These are phyloP conservation scores for Haplosporangium gracile DNA, from an alignment of 192 early-diverging fungal species.

Conservation along the genomic window DNA sequence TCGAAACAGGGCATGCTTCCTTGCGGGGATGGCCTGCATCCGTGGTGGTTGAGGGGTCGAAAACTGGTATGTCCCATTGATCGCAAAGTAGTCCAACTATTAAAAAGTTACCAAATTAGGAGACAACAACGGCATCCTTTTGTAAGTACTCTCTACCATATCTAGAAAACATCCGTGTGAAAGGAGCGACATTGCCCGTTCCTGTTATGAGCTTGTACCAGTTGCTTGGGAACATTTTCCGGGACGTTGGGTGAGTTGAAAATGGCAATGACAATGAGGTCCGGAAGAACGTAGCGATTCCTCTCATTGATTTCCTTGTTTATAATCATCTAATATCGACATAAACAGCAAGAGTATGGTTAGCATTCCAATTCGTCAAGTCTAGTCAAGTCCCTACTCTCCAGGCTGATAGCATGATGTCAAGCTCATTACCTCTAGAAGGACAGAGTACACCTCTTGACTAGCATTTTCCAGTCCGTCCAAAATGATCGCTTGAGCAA, in stretches of 20 bases:
- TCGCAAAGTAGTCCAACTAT: constrained; percentile 55
- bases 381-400: not conserved
- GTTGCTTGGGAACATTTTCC: constrained; percentile 56
- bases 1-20: constrained; percentile 42
- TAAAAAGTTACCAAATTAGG: not conserved
- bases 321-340: constrained; percentile 43
- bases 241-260: constrained; percentile 38
- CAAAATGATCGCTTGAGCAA: constrained; percentile 59
- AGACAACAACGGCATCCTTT: not conserved
- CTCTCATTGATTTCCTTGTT: constrained; percentile 54
- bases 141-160: not conserved
- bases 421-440: constrained; percentile 49
- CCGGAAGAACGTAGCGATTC: constrained; percentile 49
- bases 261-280: constrained; percentile 53
- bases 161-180: not conserved
- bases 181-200: not conserved
- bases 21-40: constrained; percentile 26
- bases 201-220: constrained; percentile 30
- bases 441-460: constrained; percentile 44
- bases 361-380: not conserved
- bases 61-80: constrained; percentile 38
- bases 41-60: constrained; percentile 30
- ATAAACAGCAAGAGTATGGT: not conserved
- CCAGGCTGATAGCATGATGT: not conserved
- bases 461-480: constrained; percentile 55